Percentiles rank a stretch among this genome's conserved stretches.
Conservation (phyloP, 495 filamentous ascomycete species). For the Pyrenula aspistea region DNA sequence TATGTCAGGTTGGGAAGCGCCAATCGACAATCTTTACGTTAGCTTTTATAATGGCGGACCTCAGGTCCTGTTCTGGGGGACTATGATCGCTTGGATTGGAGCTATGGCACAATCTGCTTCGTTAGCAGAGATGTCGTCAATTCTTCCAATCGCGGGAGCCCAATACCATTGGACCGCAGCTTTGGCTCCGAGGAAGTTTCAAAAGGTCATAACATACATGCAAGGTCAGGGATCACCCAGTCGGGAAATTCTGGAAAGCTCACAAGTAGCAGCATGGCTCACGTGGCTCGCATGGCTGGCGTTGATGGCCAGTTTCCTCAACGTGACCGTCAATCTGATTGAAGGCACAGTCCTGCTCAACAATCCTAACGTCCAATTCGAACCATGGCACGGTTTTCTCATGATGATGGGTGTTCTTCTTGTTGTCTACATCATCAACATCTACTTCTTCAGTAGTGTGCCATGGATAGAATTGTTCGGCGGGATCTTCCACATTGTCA, state of each 20-base stretch:
- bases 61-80: background rate
- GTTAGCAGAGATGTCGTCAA: conserved; percentile 27
- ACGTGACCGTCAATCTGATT: conserved; percentile 16
- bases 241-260: background rate
- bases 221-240: conserved; percentile 9
- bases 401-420: conserved; percentile 26
- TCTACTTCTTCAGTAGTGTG: conserved; percentile 13
- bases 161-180: conserved; percentile 19
- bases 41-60: background rate
- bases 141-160: conserved; percentile 16
- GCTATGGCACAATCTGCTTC: conserved; percentile 14
- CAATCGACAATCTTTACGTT: background rate
- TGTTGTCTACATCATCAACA: conserved; percentile 13
- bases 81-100: conserved; percentile 5
- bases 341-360: conserved; percentile 32
- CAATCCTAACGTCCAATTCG: conserved; percentile 19
- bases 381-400: conserved; percentile 34
- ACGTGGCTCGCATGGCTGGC: conserved; percentile 11
- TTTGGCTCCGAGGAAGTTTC: conserved; percentile 11
- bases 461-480: conserved; percentile 23
- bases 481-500: conserved; percentile 22
- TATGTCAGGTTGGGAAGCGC: conserved; percentile 12
- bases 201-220: conserved; percentile 14
- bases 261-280: background rate
- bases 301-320: conserved; percentile 4